Evolutionary conservation across 345 rosid genomes (phyloP), one percentile per base, ranked within the genome.

Genomic region (Salix brachista): DNA sequence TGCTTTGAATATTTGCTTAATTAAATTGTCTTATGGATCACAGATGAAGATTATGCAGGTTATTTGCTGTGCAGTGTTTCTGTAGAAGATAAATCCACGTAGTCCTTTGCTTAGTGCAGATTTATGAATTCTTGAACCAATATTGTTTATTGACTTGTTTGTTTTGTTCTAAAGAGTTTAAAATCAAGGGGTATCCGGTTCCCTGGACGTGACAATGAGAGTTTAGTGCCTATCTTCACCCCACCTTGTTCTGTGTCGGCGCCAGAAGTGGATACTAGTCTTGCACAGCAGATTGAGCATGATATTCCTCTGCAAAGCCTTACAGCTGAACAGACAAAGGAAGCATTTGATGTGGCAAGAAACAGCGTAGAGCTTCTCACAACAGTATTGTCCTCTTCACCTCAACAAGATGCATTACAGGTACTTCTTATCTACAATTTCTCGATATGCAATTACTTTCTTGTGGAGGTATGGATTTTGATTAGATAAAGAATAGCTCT

Each of bases 161-260:
- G 25, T 74, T 34, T 46, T 72, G 17, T 50, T 39, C 32, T 39
- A 21, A 67, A 96, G 98, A 91, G 98, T 84, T 79, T 96, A 73
- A 96, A 81, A 87, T 84, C 97, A 50, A 88, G 98, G 85, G 99
- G 98, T 25, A 90, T 96, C 60, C 89, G 97, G 16, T 96, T 96
- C 84, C 98, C 99, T 70, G 99, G 97, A 60, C 94, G 97, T 82
- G 99, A 96, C 81, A 75, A 83, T 54, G 99, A 96, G 88, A 96
- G 97, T 81, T 79, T 94, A 87, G 98, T 89, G 58, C 98, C 99
- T 60, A 91, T 96, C 71, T 94, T 96, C 79, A 96, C 98, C 8
- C 99, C 97, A 79, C 87, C 98, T 77, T 90, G 87, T 72, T 86
- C 99, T 66, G 87, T 84, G 79, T 85, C 90, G 28, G 90, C 87